phyloP scores from a whole-genome alignment of 306 rosid species.

The Casuarina glauca region DNA sequence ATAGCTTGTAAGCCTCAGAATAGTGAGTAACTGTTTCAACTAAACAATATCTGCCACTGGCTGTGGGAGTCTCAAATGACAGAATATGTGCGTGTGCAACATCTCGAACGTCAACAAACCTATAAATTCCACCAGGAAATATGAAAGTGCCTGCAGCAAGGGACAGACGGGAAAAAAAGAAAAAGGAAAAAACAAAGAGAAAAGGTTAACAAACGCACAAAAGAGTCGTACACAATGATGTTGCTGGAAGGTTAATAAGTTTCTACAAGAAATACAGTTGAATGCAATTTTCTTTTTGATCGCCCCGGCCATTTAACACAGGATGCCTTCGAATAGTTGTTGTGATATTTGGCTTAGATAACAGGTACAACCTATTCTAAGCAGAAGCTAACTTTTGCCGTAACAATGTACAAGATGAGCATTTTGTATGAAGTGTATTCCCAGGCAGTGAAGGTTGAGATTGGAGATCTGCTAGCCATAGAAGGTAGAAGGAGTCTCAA shows the following conservation, averaged over 20 bases:
- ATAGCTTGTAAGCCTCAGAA: conserved; percentile 48
- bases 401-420: no score
- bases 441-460: background rate
- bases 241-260: background rate
- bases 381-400: background rate
- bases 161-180: background rate
- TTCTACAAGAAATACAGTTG: background rate
- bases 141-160: conserved; percentile 48
- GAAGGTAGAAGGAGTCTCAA: background rate
- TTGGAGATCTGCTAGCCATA: background rate
- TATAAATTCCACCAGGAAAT: conserved; percentile 41
- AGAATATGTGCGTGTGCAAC: conserved; percentile 75
- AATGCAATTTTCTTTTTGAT: background rate
- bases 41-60: conserved; percentile 70
- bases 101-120: conserved; percentile 75
- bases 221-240: background rate
- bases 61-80: conserved; percentile 77
- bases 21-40: conserved; percentile 50
- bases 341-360: background rate
- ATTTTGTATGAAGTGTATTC: background rate
- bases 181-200: background rate
- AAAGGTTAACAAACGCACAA: background rate
- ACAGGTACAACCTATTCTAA: background rate
- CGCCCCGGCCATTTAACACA: background rate
- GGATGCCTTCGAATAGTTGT: background rate